Evolutionary conservation across 2,329 filamentous ascomycete genomes (phyloP), one percentile per base, ranked within the genome.

Genomic region (Sclerotinia trifoliorum): DNA sequence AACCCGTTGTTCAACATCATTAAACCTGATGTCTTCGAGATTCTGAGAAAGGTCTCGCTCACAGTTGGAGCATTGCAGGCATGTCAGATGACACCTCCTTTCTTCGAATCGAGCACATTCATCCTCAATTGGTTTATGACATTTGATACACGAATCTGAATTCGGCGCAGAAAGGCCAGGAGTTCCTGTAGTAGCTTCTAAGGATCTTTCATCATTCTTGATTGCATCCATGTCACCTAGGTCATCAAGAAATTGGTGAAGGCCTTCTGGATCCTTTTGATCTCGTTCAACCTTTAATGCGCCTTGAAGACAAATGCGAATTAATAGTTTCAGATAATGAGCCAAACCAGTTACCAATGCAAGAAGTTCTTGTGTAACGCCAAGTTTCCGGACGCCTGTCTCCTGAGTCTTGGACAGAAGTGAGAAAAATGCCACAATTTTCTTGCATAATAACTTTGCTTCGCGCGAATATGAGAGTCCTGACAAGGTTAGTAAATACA

Each of bases 371-470:
- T 99, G 95, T 11, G 95, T 99, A 44, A 99, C 95, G 55, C 95
- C 95, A 54, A 98, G 87, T 78, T 97, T 95, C 68, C 92, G 86
- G 49, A 92, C 88, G n/a, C 90, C 92, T 11, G 89, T 92, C 76
- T 97, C 94, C 77, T 98, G 94, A 1, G 94, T 95, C 79, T 97
- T 97, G 7, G 94, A 96, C 11, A 99, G 84, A 24, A 99, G 83
- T 17, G 93, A 93, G 79, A 99, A 99, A 83, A 99, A 99, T 35
- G 94, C 92, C 7, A 99, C 95, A 66, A 99, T 96, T 80, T 99
- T 99, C 80, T 99, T 99, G 83, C 95, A 99, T n/a, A 99, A 86
- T 63, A 99, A 84, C 80, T 99, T 99, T n/a, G 95, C 92, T 81
- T 99, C 95, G 75, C 95, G 89, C 24, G 91, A 91, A 78, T 98